Evolutionary conservation across 495 filamentous ascomycete species (phyloP).

Genomic region (Lasiosphaeria ovina): DNA sequence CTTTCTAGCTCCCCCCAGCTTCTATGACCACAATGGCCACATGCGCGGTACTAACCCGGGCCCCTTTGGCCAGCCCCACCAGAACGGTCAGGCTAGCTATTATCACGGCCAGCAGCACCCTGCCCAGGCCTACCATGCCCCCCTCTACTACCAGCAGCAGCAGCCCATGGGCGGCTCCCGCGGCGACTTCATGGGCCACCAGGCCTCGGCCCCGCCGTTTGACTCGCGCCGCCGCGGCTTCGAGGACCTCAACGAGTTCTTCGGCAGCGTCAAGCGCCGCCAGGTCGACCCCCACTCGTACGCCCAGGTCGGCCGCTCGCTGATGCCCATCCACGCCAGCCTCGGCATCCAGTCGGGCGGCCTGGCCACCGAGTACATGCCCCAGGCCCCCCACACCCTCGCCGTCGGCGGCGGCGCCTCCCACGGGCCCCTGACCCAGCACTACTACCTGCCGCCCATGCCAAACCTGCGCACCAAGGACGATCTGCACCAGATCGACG

Average conservation of each 20-base stretch:
- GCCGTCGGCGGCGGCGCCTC: conserved; percentile 41
- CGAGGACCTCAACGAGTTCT: conserved; percentile 90
- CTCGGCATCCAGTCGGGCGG: conserved; percentile 66
- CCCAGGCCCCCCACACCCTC: conserved; percentile 51
- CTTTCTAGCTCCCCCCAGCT: conserved; percentile 49
- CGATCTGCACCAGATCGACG: conserved; percentile 86
- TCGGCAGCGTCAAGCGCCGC: conserved; percentile 84
- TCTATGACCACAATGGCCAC: conserved; percentile 58
- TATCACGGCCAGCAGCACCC: conserved; percentile 61
- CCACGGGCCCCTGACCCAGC: conserved; percentile 58
- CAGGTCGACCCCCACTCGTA: conserved; percentile 84
- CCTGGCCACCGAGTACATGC: conserved; percentile 64
- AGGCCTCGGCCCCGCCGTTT: conserved; percentile 49
- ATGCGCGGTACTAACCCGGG: conserved; percentile 53
- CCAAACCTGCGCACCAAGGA: conserved; percentile 87
- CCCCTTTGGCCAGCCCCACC: conserved; percentile 51
- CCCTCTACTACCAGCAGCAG: conserved; percentile 59
- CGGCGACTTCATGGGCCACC: conserved; percentile 49
- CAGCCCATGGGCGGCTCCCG: conserved; percentile 52
- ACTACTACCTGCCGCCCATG: conserved; percentile 79
- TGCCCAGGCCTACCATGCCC: conserved; percentile 53
- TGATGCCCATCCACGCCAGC: conserved; percentile 66
- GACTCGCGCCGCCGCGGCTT: conserved; percentile 76
- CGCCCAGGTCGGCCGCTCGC: conserved; percentile 72
- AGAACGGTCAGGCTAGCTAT: conserved; percentile 48